A percentile compares a stretch with the other conserved stretches of the same genome.
These are phyloP conservation scores for Agrocybe chaxingu DNA, from an alignment of 768 basidiomycete genomes.

Conservation along the genomic window DNA sequence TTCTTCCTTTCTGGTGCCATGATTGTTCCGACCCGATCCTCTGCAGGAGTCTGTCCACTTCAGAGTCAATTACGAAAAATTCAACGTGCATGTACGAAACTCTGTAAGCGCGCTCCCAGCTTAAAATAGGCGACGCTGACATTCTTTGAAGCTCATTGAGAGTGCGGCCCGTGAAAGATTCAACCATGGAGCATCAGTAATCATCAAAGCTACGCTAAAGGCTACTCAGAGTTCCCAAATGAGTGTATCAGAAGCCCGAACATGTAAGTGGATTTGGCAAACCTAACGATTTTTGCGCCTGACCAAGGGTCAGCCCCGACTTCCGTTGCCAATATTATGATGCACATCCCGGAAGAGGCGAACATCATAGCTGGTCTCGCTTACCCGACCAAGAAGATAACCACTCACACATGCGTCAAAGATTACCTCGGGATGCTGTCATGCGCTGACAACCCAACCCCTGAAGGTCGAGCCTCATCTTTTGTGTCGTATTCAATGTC, in stretches of 20 bases:
- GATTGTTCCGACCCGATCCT: conserved; percentile 9
- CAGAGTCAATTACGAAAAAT: conserved; percentile 86
- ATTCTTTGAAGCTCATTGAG: conserved; percentile 64
- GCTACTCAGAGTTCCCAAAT: conserved; percentile 64
- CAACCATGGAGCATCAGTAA: conserved; percentile 66
- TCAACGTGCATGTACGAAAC: conserved; percentile 85
- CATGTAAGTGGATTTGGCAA: conserved; percentile 40
- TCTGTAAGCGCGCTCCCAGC: conserved; percentile 33
- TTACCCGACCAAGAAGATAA: conserved; percentile 51
- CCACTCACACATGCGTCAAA: conserved; percentile 56
- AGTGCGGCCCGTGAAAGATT: conserved; percentile 75
- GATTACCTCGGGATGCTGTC: conserved; percentile 83
- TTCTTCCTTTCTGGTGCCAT: conserved; percentile 1
- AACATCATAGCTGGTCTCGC: conserved; percentile 63
- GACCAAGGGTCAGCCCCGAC: conserved; percentile 51
- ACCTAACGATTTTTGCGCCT: background rate
- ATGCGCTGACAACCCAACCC: conserved; percentile 70
- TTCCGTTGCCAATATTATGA: conserved; percentile 55
- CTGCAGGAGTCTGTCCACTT: conserved; percentile 70
- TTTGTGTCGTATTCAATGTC: conserved; percentile 73
- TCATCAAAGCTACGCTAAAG: conserved; percentile 70
- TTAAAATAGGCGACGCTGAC: conserved; percentile 6
- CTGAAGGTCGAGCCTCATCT: conserved; percentile 62
- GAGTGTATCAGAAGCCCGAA: conserved; percentile 59
- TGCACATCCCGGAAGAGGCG: conserved; percentile 54